Evolutionary conservation across 1,284 basidiomycete species (phyloP), one percentile per base, ranked within the genome.

Genomic region (Tilletiaria anomala): DNA sequence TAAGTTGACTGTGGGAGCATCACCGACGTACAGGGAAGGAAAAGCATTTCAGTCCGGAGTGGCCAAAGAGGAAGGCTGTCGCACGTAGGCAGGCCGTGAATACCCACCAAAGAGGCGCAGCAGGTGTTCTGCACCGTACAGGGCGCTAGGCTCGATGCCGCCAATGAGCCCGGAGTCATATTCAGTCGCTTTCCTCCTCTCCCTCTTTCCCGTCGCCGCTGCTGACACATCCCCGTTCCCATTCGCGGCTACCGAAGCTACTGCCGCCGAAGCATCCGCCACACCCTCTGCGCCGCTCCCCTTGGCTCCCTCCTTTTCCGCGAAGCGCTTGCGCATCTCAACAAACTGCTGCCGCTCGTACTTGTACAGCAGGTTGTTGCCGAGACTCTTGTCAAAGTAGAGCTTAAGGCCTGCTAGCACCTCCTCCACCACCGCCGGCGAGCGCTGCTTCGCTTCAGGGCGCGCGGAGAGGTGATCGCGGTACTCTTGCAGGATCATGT

Each of bases 71-170:
- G n/a, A n/a, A n/a, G n/a, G n/a, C n/a, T n/a, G n/a, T n/a, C n/a
- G n/a, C n/a, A n/a, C n/a, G n/a, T n/a, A n/a, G n/a, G n/a, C n/a
- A n/a, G n/a, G n/a, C n/a, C n/a, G n/a, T n/a, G n/a, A n/a, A n/a
- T n/a, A 73, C 78, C 47, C 53, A 93, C 88, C 89, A 51, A 97
- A 75, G 74, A 97, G 79, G 39, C 91, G 73, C 45, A 96, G 67
- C 12, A 99, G 67, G 68, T 99, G 91, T 65, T 97, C 91, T 3
- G 85, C 87, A 0, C 91, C 93, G 59, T 97, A 97, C 15, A 94
- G 75, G 40, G 77, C 73, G 63, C 84, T 87, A 77, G 93, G 84
- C 54, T 86, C 80, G 62, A 80, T n/a, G n/a, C n/a, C n/a, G n/a
- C n/a, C n/a, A n/a, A n/a, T n/a, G n/a, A n/a, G n/a, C n/a, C n/a